These are phyloP conservation scores for Medicago arabica DNA, from an alignment of 306 rosid species.

Conservation along the genomic window DNA sequence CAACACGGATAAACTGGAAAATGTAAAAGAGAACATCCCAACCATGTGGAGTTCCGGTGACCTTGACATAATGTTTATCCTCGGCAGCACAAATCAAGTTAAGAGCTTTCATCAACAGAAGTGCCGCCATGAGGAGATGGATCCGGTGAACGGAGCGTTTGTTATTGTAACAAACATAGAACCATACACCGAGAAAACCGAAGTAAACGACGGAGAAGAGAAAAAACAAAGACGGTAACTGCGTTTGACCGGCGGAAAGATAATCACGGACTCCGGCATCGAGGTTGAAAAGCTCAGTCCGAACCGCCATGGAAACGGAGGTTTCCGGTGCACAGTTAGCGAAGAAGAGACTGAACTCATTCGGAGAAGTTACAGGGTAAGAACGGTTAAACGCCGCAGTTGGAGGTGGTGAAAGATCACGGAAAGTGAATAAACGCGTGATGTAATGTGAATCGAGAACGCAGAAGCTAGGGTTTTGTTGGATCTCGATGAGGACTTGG, in stretches of 20 bases:
- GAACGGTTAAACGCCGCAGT: conserved; percentile 53
- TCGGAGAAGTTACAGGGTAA: conserved; percentile 64
- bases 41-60: conserved; percentile 88
- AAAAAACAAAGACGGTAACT: conserved; percentile 68
- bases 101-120: conserved; percentile 76
- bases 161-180: conserved; percentile 51
- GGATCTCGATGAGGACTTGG: conserved; percentile 86
- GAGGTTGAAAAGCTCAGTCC: conserved; percentile 70
- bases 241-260: conserved; percentile 87
- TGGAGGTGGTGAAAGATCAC: conserved; percentile 80
- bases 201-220: conserved; percentile 62
- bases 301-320: conserved; percentile 74
- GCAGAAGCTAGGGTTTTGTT: conserved; percentile 71
- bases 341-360: conserved; percentile 80
- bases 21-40: conserved; percentile 90
- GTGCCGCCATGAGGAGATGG: conserved; percentile 72
- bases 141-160: conserved; percentile 73
- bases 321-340: conserved; percentile 75
- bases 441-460: conserved; percentile 71
- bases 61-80: conserved; percentile 82
- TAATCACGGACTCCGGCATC: conserved; percentile 62
- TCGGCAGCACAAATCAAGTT: conserved; percentile 83
- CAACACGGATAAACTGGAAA: conserved; percentile 80
- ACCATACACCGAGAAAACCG: conserved; percentile 67
- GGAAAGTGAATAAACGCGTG: conserved; percentile 61